Evolutionary conservation across 2,329 filamentous ascomycete genomes (phyloP).

Genomic region (Trichoderma sp.): DNA sequence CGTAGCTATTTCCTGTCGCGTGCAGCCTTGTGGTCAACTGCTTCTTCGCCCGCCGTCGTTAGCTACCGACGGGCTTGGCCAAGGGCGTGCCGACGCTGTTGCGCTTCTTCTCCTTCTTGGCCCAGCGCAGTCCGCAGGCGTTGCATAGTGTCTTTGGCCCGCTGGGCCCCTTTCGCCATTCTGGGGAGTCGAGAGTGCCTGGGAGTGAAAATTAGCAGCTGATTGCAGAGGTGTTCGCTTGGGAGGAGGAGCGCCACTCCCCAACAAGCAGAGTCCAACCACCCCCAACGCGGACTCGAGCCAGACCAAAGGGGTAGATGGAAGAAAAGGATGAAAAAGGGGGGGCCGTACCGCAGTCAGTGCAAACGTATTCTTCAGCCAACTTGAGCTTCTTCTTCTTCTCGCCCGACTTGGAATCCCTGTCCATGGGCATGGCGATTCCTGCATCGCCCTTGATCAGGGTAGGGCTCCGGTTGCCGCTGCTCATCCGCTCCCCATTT

Average conservation of each 20-base stretch:
- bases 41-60: neutral
- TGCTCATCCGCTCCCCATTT: slow-evolving; percentile 88
- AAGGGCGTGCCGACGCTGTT: slow-evolving; percentile 30
- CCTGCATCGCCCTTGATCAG: slow-evolving; percentile 84
- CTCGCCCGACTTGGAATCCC: slow-evolving; percentile 70
- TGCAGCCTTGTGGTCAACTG: neutral
- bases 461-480: slow-evolving; percentile 77
- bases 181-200: slow-evolving; percentile 86
- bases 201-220: slow-evolving; percentile 9
- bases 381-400: slow-evolving; percentile 89
- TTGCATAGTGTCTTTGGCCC: slow-evolving; percentile 96
- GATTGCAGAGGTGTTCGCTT: too few species aligned
- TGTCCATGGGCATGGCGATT: slow-evolving; percentile 79
- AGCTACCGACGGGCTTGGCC: neutral
- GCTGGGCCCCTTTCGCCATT: slow-evolving; percentile 92
- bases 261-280: neutral
- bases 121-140: slow-evolving; percentile 79
- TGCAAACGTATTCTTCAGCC: slow-evolving; percentile 88
- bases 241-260: too few species aligned
- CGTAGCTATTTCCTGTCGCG: neutral
- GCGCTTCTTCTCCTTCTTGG: slow-evolving; percentile 79
- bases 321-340: neutral
- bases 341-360: slow-evolving; percentile 71
- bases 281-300: neutral
- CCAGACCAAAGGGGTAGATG: neutral